These are phyloP conservation scores for Neocucurbitaria cava DNA, from an alignment of 2,329 filamentous ascomycete species.

Conservation along the genomic window DNA sequence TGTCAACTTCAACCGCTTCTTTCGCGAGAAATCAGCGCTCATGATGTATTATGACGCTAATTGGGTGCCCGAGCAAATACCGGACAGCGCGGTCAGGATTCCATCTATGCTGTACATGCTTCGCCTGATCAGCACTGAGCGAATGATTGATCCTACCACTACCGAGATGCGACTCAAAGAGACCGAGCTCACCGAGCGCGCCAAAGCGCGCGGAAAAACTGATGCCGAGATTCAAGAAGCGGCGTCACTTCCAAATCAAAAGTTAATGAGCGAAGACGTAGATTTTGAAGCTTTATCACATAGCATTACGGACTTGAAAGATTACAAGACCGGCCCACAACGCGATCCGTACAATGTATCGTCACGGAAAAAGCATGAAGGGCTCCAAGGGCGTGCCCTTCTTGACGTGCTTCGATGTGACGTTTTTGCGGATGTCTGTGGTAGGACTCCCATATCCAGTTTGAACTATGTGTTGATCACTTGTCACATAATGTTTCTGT, in stretches of 20 bases:
- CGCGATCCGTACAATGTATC: constrained; percentile 15
- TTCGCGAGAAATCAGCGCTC: constrained; percentile 15
- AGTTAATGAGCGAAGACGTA: neutral
- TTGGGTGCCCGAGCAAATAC: constrained; percentile 21
- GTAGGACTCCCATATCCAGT: constrained; percentile 16
- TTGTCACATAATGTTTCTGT: constrained; percentile 15
- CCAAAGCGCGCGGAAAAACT: constrained; percentile 11
- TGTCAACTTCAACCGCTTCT: constrained; percentile 15
- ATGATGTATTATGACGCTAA: constrained; percentile 23
- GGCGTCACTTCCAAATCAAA: constrained; percentile 10
- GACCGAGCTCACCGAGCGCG: constrained; percentile 18
- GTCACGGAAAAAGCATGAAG: constrained; percentile 6
- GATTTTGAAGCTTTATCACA: constrained; percentile 1
- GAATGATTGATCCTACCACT: constrained; percentile 8
- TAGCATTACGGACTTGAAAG: constrained; percentile 5
- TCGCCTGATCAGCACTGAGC: constrained; percentile 11
- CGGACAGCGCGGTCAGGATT: constrained; percentile 15
- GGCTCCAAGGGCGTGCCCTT: constrained; percentile 9
- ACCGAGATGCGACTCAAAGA: constrained; percentile 12
- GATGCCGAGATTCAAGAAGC: constrained; percentile 12
- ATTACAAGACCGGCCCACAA: constrained; percentile 9
- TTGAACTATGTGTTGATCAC: constrained; percentile 19
- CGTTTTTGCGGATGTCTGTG: constrained; percentile 22
- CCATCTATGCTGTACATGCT: constrained; percentile 15
- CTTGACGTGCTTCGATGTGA: constrained; percentile 19